Evolutionary conservation across 371 early-diverging fungal species (phyloP).

Genomic region (Gilbertella persicaria): DNA sequence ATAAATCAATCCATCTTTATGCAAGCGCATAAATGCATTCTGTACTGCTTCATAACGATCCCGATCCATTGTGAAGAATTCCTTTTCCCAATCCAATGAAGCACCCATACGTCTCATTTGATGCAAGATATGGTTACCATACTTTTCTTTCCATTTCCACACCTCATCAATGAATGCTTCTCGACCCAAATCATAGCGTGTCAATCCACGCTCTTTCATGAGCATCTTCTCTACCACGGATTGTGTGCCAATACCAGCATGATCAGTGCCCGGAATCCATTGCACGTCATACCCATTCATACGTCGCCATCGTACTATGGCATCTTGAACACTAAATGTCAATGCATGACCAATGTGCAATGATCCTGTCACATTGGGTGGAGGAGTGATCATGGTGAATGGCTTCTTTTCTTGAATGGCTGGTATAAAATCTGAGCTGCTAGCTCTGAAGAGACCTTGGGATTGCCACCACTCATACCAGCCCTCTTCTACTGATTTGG

Average conservation of each 20-base stretch:
- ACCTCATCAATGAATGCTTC: slow-evolving; percentile 85
- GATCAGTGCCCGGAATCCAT: slow-evolving; percentile 96
- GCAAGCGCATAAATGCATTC: slow-evolving; percentile 87
- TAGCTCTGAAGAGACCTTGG: slow-evolving; percentile 47
- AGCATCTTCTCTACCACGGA: slow-evolving; percentile 93
- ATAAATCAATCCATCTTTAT: slow-evolving; percentile 90
- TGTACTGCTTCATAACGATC: slow-evolving; percentile 75
- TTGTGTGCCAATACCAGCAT: slow-evolving; percentile 98
- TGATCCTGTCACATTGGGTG: slow-evolving; percentile 97
- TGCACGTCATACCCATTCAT: slow-evolving; percentile 84
- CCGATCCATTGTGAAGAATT: slow-evolving; percentile 93
- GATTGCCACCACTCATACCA: slow-evolving; percentile 77
- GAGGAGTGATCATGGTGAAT: slow-evolving; percentile 88
- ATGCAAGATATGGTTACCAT: slow-evolving; percentile 61
- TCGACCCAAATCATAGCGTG: slow-evolving; percentile 72
- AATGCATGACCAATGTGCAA: slow-evolving; percentile 97
- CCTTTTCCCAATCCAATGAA: slow-evolving; percentile 82
- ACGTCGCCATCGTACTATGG: slow-evolving; percentile 85
- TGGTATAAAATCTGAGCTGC: slow-evolving; percentile 18
- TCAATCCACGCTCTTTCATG: slow-evolving; percentile 58
- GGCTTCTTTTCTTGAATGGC: slow-evolving; percentile 8
- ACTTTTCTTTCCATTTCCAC: slow-evolving; percentile 84
- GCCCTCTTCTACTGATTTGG: slow-evolving; percentile 59
- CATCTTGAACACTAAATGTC: slow-evolving; percentile 88
- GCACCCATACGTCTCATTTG: slow-evolving; percentile 80